Base-by-base conservation (phyloP, 2,329 filamentous ascomycete genomes). In the Microsporum canis region DNA sequence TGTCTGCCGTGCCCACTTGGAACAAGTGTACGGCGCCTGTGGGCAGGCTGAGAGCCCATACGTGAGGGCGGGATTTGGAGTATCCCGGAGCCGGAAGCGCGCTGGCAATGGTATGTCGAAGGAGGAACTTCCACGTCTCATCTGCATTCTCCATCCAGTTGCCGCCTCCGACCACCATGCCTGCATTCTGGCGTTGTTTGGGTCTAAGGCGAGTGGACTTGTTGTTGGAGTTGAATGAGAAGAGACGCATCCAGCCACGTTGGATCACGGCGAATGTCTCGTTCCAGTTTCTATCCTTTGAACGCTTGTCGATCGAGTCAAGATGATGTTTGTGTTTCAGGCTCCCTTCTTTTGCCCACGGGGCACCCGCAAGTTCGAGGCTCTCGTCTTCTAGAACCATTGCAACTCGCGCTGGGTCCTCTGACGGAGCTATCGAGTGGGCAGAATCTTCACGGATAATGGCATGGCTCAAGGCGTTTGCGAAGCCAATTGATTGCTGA, bases 121-220 rank as follows among this genome's bases (percentile, higher is more conserved):
- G 83, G 49, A 88, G 85, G 73, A 96, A 97, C 23, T 87, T 88
- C 68, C 89, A 91, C 7, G 96, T 80, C 65, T 86, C 89, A 65
- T 95, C 91, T 3, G 94, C 94, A 70, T 95, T 97, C 67, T 96
- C 91, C 73, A 92, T 92, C 94, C 94, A 99, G 73, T 99, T 97
- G 29, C 94, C 94, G 63, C 94, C 94, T 66, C 94, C 94, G 1
- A 97, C 94, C 5, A 88, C 82, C 33, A 86, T 83, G 10, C 84
- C 85, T 7, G 82, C 81, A 61, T 78, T 79, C 59, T 78, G 74
- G 29, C 76, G 77, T 63, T 78, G 79, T 62, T 79, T 69, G 73
- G 78, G 64, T 83, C 89, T 91, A 36, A 64, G 14, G 4, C 71
- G 70, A 67, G 85, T 78, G 0, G 88, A 89, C 72, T 94, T 94